Evolutionary conservation across 2,329 filamentous ascomycete species (phyloP).

Genomic region (Meredithiella fracta): DNA sequence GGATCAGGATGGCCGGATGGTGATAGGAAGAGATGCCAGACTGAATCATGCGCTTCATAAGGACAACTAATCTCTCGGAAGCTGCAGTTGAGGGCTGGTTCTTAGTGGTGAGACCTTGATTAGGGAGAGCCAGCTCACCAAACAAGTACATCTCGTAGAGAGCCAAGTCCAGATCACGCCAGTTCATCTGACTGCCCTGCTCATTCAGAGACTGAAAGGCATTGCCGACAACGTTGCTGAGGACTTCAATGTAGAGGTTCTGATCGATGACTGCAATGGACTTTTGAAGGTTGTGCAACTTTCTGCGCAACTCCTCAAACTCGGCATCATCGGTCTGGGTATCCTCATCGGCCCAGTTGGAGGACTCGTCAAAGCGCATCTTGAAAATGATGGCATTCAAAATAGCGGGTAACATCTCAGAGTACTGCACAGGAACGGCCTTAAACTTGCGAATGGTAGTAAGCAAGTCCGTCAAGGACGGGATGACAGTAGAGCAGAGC

Average conservation of each 20-base stretch:
- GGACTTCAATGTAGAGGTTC: conserved; percentile 67
- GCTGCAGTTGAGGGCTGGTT: conserved; percentile 64
- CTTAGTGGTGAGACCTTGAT: conserved; percentile 74
- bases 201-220: conserved; percentile 71
- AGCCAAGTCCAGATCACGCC: conserved; percentile 87
- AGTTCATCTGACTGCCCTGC: conserved; percentile 61
- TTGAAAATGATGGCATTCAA: conserved; percentile 84
- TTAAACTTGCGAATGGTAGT: conserved; percentile 75
- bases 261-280: conserved; percentile 83
- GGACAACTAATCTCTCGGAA: conserved; percentile 64
- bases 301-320: conserved; percentile 84
- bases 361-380: conserved; percentile 95
- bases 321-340: conserved; percentile 94
- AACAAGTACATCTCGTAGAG: conserved; percentile 92
- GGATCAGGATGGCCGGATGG: conserved; percentile 80
- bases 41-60: conserved; percentile 93
- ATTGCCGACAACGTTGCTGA: conserved; percentile 73
- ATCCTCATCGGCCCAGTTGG: conserved; percentile 82
- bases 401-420: conserved; percentile 71
- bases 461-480: conserved; percentile 79
- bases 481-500: conserved; percentile 89
- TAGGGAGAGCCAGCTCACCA: conserved; percentile 80
- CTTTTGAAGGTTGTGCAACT: conserved; percentile 80
- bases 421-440: conserved; percentile 55
- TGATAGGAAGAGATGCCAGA: conserved; percentile 72